Conservation (phyloP, 2,329 filamentous ascomycete genomes). For the Phyllosticta ampelicida region DNA sequence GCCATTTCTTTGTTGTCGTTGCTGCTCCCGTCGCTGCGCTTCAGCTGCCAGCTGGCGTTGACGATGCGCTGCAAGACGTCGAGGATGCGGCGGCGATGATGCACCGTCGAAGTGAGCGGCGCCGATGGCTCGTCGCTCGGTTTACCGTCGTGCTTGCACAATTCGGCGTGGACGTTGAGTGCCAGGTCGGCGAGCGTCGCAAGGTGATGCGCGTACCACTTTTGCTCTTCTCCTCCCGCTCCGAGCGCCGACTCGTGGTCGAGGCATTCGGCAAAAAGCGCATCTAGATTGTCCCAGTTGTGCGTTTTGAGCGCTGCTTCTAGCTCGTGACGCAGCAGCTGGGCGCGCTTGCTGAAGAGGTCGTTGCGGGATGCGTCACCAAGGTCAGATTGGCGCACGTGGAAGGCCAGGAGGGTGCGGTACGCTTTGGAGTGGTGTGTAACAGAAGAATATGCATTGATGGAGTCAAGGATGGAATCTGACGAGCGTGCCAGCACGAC, state of each 20-base stretch:
- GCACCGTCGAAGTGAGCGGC: background rate
- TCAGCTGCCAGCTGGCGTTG: constrained; percentile 51
- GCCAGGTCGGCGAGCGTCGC: constrained; percentile 38
- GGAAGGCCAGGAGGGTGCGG: constrained; percentile 35
- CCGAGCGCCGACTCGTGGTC: background rate
- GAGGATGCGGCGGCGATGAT: constrained; percentile 1
- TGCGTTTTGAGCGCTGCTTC: constrained; percentile 60
- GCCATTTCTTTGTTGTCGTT: constrained; percentile 29
- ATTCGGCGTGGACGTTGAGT: constrained; percentile 29
- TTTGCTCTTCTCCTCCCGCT: background rate
- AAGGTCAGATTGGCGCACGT: constrained; percentile 23
- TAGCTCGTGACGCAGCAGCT: constrained; percentile 66
- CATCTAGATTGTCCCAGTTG: constrained; percentile 54
- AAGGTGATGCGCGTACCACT: constrained; percentile 24
- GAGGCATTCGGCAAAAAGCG: constrained; percentile 42
- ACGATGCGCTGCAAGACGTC: constrained; percentile 52
- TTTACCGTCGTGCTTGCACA: background rate
- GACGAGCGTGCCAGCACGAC: constrained; percentile 39
- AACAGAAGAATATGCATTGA: constrained; percentile 52
- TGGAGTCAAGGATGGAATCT: constrained; percentile 28
- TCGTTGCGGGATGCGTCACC: constrained; percentile 40
- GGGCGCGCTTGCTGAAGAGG: constrained; percentile 50
- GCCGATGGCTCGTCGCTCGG: background rate
- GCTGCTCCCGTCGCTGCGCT: constrained; percentile 29
- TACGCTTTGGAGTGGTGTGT: constrained; percentile 53